Evolutionary conservation across 2,329 filamentous ascomycete species (phyloP), one percentile per base, ranked within the genome.

Genomic region (Pseudofabraea citricarpa): DNA sequence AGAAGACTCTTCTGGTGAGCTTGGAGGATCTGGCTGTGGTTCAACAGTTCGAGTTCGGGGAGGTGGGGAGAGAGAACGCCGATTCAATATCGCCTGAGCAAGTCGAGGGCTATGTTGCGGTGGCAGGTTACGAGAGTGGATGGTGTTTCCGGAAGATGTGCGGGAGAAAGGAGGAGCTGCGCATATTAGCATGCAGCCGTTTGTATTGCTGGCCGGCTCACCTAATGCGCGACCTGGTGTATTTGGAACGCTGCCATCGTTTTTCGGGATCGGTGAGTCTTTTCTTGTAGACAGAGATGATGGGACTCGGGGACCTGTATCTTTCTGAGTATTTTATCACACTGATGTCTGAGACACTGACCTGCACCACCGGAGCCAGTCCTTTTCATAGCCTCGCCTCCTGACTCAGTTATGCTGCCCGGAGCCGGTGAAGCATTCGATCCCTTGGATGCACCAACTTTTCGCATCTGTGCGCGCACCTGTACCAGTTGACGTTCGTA

Each of bases 401-500:
- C 53, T 51, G 62, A 54, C 57, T 57, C 53, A 61, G 66, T 53
- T 72, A 50, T 77, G 44, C 70, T 63, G 23, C 73, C 71, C 13
- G 75, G 77, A 13, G 75, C 58, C 2, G 81, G 79, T 2, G 81
- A 81, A 1, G 74, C 72, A 15, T 71, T 66, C 3, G 79, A 79
- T 44, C 68, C 61, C 46, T 75, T 75, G 41, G 74, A 72, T 6
- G 74, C 75, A 3, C 77, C 80, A 33, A 83, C 80, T 60, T 85
- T 93, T 49, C 87, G 81, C 71, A 97, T 89, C 67, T 96, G 90
- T 16, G 87, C 90, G 53, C 88, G 81, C 37, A 97, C 87, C 62
- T 96, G 89, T 1, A 87, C 87, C 21, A 94, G 78, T 67, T 97
- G 89, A 40, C 87, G 77, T 62, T 97, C 90, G 59, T 93, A 95